Evolutionary conservation across 352 stramenopile genomes (phyloP).

Genomic region (Phytopythium boreale): DNA sequence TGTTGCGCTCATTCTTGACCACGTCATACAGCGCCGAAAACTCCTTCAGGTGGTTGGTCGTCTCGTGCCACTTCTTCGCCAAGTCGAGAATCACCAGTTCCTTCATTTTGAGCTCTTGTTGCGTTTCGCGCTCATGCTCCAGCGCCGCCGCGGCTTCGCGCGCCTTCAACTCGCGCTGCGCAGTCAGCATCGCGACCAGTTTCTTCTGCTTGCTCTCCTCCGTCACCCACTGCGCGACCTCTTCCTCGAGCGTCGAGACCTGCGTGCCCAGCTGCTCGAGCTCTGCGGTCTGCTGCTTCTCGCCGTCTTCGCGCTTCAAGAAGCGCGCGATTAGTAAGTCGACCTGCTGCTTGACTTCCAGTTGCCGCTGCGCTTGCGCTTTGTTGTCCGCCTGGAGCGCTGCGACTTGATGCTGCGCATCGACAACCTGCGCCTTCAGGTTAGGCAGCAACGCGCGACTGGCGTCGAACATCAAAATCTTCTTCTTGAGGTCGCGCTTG

Average conservation of each 20-base stretch:
- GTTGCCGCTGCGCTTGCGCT: conserved; percentile 52
- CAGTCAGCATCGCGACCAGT: conserved; percentile 82
- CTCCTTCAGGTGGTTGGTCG: conserved; percentile 90
- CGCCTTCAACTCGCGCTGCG: conserved; percentile 90
- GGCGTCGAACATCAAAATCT: conserved; percentile 73
- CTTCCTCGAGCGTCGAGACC: conserved; percentile 71
- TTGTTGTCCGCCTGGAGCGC: conserved; percentile 68
- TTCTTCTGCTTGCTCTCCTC: conserved; percentile 91
- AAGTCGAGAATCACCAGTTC: conserved; percentile 92
- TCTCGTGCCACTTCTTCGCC: conserved; percentile 94
- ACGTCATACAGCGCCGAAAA: conserved; percentile 94
- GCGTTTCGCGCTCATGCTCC: conserved; percentile 78
- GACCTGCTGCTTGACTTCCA: conserved; percentile 89
- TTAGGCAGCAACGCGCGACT: conserved; percentile 77
- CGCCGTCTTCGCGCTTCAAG: conserved; percentile 80
- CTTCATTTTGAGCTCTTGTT: conserved; percentile 92
- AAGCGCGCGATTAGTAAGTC: conserved; percentile 89
- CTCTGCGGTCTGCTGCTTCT: conserved; percentile 64
- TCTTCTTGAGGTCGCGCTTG: conserved; percentile 89
- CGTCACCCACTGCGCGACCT: conserved; percentile 83
- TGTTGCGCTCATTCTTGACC: conserved; percentile 95
- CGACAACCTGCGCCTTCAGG: conserved; percentile 73
- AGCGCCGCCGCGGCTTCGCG: conserved; percentile 76
- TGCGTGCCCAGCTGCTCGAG: conserved; percentile 61
- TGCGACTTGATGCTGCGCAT: conserved; percentile 67